phyloP scores from a whole-genome alignment of 2,329 filamentous ascomycete species.

The Taxawa tesnikishii region DNA sequence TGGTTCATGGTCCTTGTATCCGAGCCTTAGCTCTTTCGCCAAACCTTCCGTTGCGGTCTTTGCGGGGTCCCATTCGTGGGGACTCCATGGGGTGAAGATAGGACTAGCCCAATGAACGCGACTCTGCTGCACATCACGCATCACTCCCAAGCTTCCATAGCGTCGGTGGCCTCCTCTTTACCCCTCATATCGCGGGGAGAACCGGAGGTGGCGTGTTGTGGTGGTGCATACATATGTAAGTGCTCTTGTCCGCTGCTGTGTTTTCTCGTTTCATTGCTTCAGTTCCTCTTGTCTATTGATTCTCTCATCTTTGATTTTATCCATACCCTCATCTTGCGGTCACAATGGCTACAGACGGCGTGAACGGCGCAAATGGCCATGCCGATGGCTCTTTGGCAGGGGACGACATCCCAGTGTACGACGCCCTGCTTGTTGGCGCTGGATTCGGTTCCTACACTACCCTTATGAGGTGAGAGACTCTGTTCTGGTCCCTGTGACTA shows the following conservation, averaged over 20 bases:
- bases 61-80: too few relatives aligned
- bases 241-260: background rate
- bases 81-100: background rate
- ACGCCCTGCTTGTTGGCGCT: slow-evolving; percentile 21
- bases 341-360: background rate
- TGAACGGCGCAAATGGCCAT: background rate
- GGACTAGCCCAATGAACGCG: background rate
- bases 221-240: background rate
- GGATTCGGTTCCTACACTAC: slow-evolving; percentile 30
- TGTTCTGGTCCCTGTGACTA: slow-evolving; percentile 6
- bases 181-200: background rate
- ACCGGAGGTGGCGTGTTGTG: background rate
- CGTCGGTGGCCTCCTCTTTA: background rate
- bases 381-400: too few relatives aligned
- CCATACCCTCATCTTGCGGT: background rate
- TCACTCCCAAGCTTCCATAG: background rate
- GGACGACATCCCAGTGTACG: slow-evolving; percentile 6
- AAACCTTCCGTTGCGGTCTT: too few relatives aligned
- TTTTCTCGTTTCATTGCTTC: too few relatives aligned
- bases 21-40: too few relatives aligned
- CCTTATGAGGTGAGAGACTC: slow-evolving; percentile 22
- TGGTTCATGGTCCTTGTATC: too few relatives aligned
- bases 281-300: too few relatives aligned
- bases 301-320: too few relatives aligned
- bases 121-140: background rate